Evolutionary conservation across 768 basidiomycete genomes (phyloP), one percentile per base, ranked within the genome.

Genomic region (Flagelloscypha sp.): DNA sequence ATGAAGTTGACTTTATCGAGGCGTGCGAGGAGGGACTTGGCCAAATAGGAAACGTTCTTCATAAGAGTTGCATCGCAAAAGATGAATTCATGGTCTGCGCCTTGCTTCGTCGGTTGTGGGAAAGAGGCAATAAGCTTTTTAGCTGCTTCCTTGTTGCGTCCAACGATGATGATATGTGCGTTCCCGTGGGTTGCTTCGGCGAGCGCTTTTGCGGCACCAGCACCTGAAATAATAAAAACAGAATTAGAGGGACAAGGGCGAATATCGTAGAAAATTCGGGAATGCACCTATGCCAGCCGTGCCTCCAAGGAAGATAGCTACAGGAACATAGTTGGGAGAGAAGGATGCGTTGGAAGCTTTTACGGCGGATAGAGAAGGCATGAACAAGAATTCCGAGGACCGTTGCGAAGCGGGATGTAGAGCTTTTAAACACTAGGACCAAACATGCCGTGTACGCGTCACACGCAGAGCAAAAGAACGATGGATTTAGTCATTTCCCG

Each of bases 141-240:
- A 2, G 63, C 67, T 2, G 65, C 59, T 8, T 46, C 43, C 21
- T 52, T 45, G 43, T 65, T 67, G 32, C 64, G 61, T 2, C 62
- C 67, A 27, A 62, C 47, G 30, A 69, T 42, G 33, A 69, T 49
- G 46, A 68, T 61, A 40, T 66, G 64, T 10, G 59, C 53, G 39
- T 61, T 58, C 27, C 67, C 65, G n/a, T 60, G 50, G 7, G 63
- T 55, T 44, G 61, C 50, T 12, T 46, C 47, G 4, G 63, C 59
- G 38, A 68, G 57, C 7, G 54, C 47, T 31, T 58, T 43, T 3
- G 63, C 55, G 11, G 19, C n/a, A n/a, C n/a, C n/a, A n/a, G n/a
- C n/a, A n/a, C n/a, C n/a, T n/a, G n/a, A n/a, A n/a, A n/a, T n/a
- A n/a, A n/a, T n/a, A n/a, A n/a, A n/a, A n/a, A n/a, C n/a, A n/a